Conservation (phyloP, 116 monocot genomes). For the Dioscorea cayenensis region DNA sequence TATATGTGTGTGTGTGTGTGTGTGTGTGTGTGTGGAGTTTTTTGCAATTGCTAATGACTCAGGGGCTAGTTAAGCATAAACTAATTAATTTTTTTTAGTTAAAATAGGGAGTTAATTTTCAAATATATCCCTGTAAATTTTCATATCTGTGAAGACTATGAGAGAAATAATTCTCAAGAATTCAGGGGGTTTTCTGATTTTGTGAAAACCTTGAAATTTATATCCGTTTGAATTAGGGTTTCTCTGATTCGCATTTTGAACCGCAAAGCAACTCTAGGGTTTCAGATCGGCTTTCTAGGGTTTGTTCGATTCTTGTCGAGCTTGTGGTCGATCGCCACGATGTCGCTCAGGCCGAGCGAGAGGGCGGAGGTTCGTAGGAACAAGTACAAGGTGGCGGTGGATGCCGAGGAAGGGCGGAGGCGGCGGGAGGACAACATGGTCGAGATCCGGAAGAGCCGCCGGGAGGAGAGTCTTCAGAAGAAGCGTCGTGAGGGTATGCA, state of each 20-base stretch:
- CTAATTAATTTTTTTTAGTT: too few species aligned
- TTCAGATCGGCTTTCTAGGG: neutral
- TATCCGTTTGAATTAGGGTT: conserved; percentile 3
- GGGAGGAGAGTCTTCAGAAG: conserved; percentile 82
- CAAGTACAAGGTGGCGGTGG: conserved; percentile 85
- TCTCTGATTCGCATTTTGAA: neutral
- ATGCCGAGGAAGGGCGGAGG: conserved; percentile 79
- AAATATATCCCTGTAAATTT: too few species aligned
- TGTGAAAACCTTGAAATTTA: too few species aligned
- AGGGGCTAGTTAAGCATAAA: too few species aligned
- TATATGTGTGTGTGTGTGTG: too few species aligned
- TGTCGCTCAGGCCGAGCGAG: conserved; percentile 88
- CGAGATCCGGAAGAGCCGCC: conserved; percentile 80
- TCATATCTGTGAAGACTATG: too few species aligned
- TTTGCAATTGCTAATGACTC: too few species aligned
- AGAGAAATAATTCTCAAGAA: neutral
- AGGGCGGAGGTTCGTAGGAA: conserved; percentile 77
- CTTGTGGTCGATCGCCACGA: conserved; percentile 7
- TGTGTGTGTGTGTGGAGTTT: too few species aligned
- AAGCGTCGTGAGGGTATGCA: conserved; percentile 79
- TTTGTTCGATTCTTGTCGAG: neutral
- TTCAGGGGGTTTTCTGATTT: too few species aligned
- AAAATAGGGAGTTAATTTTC: too few species aligned
- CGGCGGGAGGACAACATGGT: conserved; percentile 87
- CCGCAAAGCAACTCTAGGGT: neutral